Evolutionary conservation across 2,329 filamentous ascomycete species (phyloP).

Genomic region (Clonostachys byssicola): DNA sequence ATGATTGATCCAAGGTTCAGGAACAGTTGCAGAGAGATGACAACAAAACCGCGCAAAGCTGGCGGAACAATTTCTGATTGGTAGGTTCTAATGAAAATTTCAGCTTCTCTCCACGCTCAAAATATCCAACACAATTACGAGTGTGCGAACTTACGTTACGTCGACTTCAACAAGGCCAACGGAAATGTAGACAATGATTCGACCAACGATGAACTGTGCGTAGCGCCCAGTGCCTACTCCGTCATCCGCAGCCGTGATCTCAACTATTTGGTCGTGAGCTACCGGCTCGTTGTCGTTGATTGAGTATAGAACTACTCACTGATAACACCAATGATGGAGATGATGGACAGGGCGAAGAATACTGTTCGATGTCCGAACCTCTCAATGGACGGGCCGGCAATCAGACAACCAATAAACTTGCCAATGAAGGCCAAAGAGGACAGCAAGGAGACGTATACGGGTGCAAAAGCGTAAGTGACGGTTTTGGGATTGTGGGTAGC

Average conservation of each 20-base stretch:
- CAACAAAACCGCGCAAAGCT: not conserved
- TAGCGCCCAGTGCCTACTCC: constrained; percentile 6
- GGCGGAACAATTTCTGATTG: constrained; percentile 1
- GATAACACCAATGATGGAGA: not conserved
- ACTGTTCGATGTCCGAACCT: not conserved
- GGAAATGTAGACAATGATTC: constrained; percentile 10
- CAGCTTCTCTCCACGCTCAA: too few species aligned
- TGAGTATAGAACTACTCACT: not conserved
- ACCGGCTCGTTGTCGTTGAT: too few species aligned
- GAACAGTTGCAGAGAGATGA: not conserved
- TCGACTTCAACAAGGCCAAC: constrained; percentile 10
- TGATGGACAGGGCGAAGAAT: not conserved
- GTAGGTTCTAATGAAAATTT: not conserved
- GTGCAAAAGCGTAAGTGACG: not conserved
- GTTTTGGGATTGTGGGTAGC: not conserved
- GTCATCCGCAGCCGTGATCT: constrained; percentile 3
- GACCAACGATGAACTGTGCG: constrained; percentile 7
- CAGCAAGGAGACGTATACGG: not conserved
- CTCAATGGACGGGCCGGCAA: not conserved
- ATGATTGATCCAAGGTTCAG: not conserved
- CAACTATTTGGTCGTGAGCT: not conserved
- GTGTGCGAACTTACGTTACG: not conserved
- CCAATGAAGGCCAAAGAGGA: not conserved
- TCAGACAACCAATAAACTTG: not conserved
- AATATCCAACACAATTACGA: too few species aligned